Evolutionary conservation across 768 basidiomycete genomes (phyloP).

Genomic region (Auricularia cornea): DNA sequence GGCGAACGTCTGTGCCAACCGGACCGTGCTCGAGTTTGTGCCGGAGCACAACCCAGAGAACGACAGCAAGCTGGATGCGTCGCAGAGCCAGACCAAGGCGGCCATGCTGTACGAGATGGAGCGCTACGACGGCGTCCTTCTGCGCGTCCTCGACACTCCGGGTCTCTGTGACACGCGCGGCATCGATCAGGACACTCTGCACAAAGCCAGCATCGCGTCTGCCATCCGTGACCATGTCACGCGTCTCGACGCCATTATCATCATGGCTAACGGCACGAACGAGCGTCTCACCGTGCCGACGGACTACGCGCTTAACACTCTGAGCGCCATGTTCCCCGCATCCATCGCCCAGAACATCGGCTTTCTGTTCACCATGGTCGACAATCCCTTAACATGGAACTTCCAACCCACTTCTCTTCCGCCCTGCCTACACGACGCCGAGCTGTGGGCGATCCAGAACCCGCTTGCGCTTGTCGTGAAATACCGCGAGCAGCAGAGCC

Average conservation of each 20-base stretch:
- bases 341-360: conserved; percentile 19
- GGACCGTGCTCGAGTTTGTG: background rate
- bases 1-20: conserved; percentile 27
- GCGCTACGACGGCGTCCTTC: conserved; percentile 2
- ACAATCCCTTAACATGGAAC: conserved; percentile 12
- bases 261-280: conserved; percentile 22
- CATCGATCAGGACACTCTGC: conserved; percentile 15
- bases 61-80: background rate
- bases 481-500: background rate
- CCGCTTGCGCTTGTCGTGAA: background rate
- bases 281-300: conserved; percentile 18
- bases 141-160: conserved; percentile 23
- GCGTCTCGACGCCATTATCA: conserved; percentile 19
- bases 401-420: conserved; percentile 15
- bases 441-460: conserved; percentile 1
- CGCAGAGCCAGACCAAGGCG: conserved; percentile 7
- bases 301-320: conserved; percentile 18
- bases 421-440: conserved; percentile 4
- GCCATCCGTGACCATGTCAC: conserved; percentile 14
- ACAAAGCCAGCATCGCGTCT: conserved; percentile 20
- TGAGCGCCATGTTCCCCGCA: conserved; percentile 20
- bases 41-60: background rate
- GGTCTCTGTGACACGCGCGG: conserved; percentile 24
- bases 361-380: conserved; percentile 18
- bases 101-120: conserved; percentile 6